These are phyloP conservation scores for Apocynum venetum DNA, from an alignment of 257 asterid genomes.

Conservation along the genomic window DNA sequence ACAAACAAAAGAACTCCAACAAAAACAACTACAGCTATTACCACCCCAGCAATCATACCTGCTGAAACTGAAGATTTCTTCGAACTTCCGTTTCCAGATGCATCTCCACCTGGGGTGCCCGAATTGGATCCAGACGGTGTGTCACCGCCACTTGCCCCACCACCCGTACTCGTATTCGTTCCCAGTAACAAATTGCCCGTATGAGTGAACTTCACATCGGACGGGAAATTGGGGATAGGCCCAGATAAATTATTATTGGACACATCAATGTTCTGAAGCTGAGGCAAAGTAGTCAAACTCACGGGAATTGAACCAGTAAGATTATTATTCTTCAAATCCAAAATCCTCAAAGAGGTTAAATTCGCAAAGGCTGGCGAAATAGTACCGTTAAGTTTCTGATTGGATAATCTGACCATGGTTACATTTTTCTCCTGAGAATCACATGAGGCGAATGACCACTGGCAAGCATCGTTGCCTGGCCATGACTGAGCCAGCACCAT, in stretches of 20 bases:
- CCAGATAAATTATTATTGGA: constrained; percentile 76
- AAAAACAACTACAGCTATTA: constrained; percentile 57
- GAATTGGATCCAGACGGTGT: constrained; percentile 34
- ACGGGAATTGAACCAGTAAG: constrained; percentile 67
- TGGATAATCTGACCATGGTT: constrained; percentile 49
- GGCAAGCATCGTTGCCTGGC: constrained; percentile 72
- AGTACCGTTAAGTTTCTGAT: constrained; percentile 52
- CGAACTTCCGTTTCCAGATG: constrained; percentile 34
- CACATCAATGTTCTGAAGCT: constrained; percentile 67
- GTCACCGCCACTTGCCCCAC: constrained; percentile 39
- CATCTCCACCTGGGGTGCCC: constrained; percentile 22
- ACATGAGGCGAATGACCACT: constrained; percentile 62
- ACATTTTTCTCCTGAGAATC: constrained; percentile 60
- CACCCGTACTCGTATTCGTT: constrained; percentile 31
- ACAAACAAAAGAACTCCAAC: constrained; percentile 61
- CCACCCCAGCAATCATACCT: constrained; percentile 77
- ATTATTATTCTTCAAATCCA: constrained; percentile 63
- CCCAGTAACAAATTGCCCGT: constrained; percentile 61
- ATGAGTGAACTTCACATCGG: constrained; percentile 37
- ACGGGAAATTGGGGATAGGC: constrained; percentile 44
- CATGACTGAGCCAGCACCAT: constrained; percentile 66
- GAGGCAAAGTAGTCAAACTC: constrained; percentile 51
- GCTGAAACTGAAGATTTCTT: constrained; percentile 39
- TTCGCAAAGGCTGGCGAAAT: constrained; percentile 74
- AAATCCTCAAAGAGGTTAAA: constrained; percentile 60